phyloP scores from a whole-genome alignment of 768 basidiomycete species.

The Fomitopsis serialis region DNA sequence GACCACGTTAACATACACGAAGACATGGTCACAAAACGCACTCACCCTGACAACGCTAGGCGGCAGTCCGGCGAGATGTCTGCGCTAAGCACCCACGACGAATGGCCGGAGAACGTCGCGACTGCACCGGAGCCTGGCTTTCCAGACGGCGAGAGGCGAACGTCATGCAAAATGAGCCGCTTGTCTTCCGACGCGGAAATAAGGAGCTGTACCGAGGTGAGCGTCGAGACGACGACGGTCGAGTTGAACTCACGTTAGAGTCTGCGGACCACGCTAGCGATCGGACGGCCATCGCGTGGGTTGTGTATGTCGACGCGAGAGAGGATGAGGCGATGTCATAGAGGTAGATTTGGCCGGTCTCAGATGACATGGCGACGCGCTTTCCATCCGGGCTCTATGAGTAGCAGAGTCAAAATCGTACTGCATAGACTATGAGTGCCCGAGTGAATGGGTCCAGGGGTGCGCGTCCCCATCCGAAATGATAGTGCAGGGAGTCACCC shows the following conservation, averaged over 20 bases:
- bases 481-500: no score
- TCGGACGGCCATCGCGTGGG: slow-evolving; percentile 88
- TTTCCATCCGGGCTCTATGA: slow-evolving; percentile 83
- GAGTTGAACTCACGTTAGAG: slow-evolving; percentile 58
- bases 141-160: slow-evolving; percentile 41
- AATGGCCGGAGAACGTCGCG: slow-evolving; percentile 81
- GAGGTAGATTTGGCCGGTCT: slow-evolving; percentile 73
- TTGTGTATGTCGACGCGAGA: slow-evolving; percentile 67
- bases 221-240: not conserved
- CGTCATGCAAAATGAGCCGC: slow-evolving; percentile 62
- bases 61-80: slow-evolving; percentile 81
- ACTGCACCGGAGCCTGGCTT: slow-evolving; percentile 70
- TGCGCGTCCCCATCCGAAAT: no score
- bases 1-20: not conserved
- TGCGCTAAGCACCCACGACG: slow-evolving; percentile 85
- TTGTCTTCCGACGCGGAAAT: slow-evolving; percentile 92
- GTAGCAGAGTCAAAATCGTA: no score
- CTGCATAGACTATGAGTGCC: no score
- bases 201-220: slow-evolving; percentile 49
- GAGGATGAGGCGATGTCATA: slow-evolving; percentile 48
- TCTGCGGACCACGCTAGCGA: slow-evolving; percentile 88
- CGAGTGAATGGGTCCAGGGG: no score
- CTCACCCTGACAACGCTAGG: slow-evolving; percentile 76
- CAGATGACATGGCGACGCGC: slow-evolving; percentile 75
- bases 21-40: slow-evolving; percentile 2